phyloP scores from a whole-genome alignment of 1,284 basidiomycete genomes.

The Somion occarium region DNA sequence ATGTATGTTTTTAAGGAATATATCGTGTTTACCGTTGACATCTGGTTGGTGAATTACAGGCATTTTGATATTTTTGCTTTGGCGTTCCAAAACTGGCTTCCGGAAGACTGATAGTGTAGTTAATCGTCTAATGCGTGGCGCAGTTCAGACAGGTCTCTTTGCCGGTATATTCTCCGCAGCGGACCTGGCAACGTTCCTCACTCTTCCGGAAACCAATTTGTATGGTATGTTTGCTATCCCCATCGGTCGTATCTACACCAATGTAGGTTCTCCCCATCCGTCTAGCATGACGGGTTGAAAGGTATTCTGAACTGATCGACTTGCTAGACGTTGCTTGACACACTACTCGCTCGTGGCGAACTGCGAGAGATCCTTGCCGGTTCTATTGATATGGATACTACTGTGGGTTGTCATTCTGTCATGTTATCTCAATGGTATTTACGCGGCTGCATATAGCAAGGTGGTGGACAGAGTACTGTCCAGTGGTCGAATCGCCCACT shows the following conservation, averaged over 20 bases:
- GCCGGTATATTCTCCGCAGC: slow-evolving; percentile 39
- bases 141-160: slow-evolving; percentile 43
- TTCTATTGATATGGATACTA: background rate
- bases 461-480: background rate
- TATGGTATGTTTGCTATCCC: slow-evolving; percentile 43
- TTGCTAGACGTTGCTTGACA: slow-evolving; percentile 16
- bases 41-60: no score
- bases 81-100: slow-evolving; percentile 39
- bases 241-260: slow-evolving; percentile 40
- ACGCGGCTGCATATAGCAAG: background rate
- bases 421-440: background rate
- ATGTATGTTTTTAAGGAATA: no score
- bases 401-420: background rate
- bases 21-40: no score
- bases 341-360: slow-evolving; percentile 13
- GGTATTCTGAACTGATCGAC: background rate
- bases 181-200: slow-evolving; percentile 36
- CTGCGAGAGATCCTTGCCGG: slow-evolving; percentile 11
- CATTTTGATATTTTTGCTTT: slow-evolving; percentile 31
- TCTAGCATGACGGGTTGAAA: background rate
- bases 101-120: slow-evolving; percentile 40
- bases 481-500: background rate
- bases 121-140: slow-evolving; percentile 41
- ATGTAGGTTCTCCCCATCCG: slow-evolving; percentile 25
- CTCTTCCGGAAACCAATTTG: slow-evolving; percentile 29